A percentile compares a stretch with the other conserved stretches of the same genome.
Evolutionary conservation across 208 protist species (phyloP).

Genomic region (Acanthamoeba lugdunensis): DNA sequence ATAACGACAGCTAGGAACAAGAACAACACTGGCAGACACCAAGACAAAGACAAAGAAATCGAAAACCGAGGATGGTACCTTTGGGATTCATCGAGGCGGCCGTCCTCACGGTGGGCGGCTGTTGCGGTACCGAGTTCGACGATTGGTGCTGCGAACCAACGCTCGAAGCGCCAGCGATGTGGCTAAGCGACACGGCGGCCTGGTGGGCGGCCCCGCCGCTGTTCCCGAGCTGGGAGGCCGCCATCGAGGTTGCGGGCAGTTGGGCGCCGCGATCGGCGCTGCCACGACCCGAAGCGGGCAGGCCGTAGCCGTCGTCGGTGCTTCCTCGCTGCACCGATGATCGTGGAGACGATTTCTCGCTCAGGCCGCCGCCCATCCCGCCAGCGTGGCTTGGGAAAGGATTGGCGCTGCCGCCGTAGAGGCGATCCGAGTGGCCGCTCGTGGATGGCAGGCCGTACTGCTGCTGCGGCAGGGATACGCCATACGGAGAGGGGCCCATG

Average conservation of each 20-base stretch:
- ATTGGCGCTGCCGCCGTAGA: constrained; percentile 42
- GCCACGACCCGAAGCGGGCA: not conserved
- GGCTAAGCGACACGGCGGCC: not conserved
- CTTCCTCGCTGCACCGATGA: not conserved
- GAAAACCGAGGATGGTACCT: constrained; percentile 1
- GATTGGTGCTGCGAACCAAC: not conserved
- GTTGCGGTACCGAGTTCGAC: too few species aligned
- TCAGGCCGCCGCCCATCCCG: not conserved
- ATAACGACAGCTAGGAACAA: too few species aligned
- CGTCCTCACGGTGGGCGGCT: not conserved
- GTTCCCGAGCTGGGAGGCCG: not conserved
- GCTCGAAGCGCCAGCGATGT: not conserved
- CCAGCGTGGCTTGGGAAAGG: not conserved
- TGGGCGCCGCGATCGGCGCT: not conserved
- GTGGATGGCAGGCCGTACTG: not conserved
- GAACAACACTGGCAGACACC: too few species aligned
- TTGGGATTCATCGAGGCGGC: constrained; percentile 54
- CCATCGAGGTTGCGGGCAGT: not conserved
- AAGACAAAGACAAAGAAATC: too few species aligned
- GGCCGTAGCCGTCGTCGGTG: not conserved
- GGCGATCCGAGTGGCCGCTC: constrained; percentile 28
- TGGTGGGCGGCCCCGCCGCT: not conserved
- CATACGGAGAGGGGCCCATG: not conserved
- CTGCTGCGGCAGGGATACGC: not conserved
- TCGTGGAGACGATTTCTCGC: not conserved